Conservation (phyloP, 257 asterid genomes). For the Schizonepeta tenuifolia region DNA sequence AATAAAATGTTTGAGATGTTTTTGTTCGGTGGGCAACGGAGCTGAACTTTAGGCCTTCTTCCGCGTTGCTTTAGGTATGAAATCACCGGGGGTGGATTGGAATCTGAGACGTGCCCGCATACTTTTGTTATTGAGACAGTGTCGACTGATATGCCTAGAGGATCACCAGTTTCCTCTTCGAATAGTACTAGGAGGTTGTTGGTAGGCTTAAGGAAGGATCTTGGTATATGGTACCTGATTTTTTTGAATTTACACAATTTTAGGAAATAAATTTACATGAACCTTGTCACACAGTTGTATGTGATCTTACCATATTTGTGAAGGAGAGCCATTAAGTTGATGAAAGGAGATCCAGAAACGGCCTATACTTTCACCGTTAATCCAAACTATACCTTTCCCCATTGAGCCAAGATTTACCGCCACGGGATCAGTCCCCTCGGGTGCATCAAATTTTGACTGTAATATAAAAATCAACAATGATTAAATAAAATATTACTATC, state of each 20-base stretch:
- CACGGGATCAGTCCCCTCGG: slow-evolving; percentile 64
- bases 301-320: slow-evolving; percentile 71
- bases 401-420: slow-evolving; percentile 78
- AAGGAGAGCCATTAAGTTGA: slow-evolving; percentile 59
- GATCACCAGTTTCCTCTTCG: slow-evolving; percentile 85
- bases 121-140: slow-evolving; percentile 57
- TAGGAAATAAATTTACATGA: background rate
- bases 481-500: background rate
- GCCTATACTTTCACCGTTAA: slow-evolving; percentile 83
- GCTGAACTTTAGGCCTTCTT: slow-evolving; percentile 45
- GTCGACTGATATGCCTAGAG: slow-evolving; percentile 61
- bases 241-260: background rate
- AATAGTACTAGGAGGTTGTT: slow-evolving; percentile 64
- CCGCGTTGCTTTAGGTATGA: slow-evolving; percentile 29
- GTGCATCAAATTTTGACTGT: slow-evolving; percentile 73
- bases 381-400: slow-evolving; percentile 93
- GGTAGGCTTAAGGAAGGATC: slow-evolving; percentile 71
- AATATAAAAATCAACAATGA: background rate
- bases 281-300: background rate
- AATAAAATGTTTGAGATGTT: slow-evolving; percentile 39
- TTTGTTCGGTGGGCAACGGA: slow-evolving; percentile 48
- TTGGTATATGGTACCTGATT: slow-evolving; percentile 81
- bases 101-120: slow-evolving; percentile 51
- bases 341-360: slow-evolving; percentile 83
- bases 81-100: slow-evolving; percentile 37